Base-by-base conservation (phyloP, 306 rosid species). In the Cucurbita pepo region DNA sequence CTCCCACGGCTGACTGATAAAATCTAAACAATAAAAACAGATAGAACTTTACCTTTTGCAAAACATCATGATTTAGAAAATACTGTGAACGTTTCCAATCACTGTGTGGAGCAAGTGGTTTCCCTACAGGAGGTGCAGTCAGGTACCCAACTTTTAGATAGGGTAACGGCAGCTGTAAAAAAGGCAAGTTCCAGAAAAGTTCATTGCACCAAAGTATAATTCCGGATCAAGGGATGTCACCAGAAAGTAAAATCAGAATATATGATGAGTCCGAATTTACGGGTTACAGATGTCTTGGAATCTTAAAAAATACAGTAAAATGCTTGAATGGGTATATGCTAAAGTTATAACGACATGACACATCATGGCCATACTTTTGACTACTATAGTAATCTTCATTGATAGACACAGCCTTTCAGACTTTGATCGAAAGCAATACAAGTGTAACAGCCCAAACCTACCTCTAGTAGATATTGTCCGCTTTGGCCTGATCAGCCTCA, bases 41-140 rank as follows among this genome's bases (percentile, higher is more conserved):
- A 70, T 34, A 58, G 34, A 56, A 22, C 44, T 74, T 65, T 81
- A 94, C 98, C 95, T 86, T 96, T 71, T 82, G 92, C 79, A 95
- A 91, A 83, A 90, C 92, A 78, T 95, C 95, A 19, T 95, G 96
- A 80, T 86, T 91, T 83, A 95, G 85, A 79, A 88, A 14, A 75
- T 91, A 95, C 22, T 86, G 92, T n/a, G 94, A 91, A 19, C 91
- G 92, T 75, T 88, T 95, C 99, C 99, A 95, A 76, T 95, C 96
- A 79, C 76, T 85, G 77, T 95, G 99, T 59, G 99, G 97, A 48
- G 96, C 97, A 78, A 91, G 77, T 58, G 77, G 75, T 75, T 84
- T 83, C 44, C 95, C 97, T 75, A 48, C 83, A 47, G 99, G 99
- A 55, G 97, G 97, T 75, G 99, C 92, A 53, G 88, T 91, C 83